A percentile compares a stretch with the other conserved stretches of the same genome.
phyloP scores from a whole-genome alignment of 306 rosid species.

The Prinsepia uniflora region DNA sequence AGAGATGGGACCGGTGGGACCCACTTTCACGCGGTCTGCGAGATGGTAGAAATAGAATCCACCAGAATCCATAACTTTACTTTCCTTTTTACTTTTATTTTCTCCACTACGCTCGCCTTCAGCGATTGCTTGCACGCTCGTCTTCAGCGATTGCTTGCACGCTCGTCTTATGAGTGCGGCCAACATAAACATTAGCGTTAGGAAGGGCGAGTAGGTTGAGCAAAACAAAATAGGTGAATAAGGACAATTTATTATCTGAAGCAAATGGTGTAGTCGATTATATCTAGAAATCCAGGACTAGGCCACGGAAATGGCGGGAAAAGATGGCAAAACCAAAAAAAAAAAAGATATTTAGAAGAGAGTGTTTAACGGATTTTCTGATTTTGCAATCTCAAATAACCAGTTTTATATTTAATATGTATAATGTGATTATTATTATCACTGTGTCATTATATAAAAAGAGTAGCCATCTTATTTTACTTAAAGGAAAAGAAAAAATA shows the following conservation, averaged over 20 bases:
- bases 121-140: not conserved
- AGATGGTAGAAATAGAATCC: conserved; percentile 26
- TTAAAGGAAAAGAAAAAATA: no score
- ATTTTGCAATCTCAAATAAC: no score
- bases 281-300: not conserved
- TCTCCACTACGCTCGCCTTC: not conserved
- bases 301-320: conserved; percentile 22
- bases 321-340: not conserved
- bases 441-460: no score
- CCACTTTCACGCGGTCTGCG: conserved; percentile 59
- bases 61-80: not conserved
- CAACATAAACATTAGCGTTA: not conserved
- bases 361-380: no score
- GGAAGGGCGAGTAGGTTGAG: conserved; percentile 6
- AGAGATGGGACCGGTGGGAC: conserved; percentile 19
- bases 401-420: no score
- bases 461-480: no score
- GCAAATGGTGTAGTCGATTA: not conserved
- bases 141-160: not conserved
- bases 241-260: not conserved
- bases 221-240: not conserved
- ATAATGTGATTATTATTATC: no score
- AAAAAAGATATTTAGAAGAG: no score
- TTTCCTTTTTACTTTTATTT: not conserved
- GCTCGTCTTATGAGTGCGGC: not conserved